Percentiles rank a stretch among this genome's conserved stretches.
phyloP scores from a whole-genome alignment of 306 rosid species.

The Delonix regia region DNA sequence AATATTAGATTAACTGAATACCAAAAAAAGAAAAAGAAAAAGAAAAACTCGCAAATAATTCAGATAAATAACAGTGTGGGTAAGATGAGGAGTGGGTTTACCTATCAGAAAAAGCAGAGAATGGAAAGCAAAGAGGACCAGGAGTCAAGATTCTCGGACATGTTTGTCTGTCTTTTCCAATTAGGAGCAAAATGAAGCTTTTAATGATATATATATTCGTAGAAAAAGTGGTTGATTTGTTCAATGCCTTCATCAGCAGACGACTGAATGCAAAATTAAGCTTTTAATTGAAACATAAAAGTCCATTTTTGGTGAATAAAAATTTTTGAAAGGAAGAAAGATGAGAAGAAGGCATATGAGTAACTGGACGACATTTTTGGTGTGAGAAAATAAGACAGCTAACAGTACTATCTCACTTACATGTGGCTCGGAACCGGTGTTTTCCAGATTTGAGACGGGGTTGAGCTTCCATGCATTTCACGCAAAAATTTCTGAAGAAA shows the following conservation, averaged over 20 bases:
- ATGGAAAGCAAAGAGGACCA: slow-evolving; percentile 32
- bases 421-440: slow-evolving; percentile 1
- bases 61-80: not conserved
- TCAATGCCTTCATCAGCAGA: not conserved
- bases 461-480: not conserved
- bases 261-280: slow-evolving; percentile 5
- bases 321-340: not conserved
- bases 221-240: not conserved
- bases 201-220: not conserved
- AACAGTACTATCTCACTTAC: not conserved
- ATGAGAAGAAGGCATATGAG: not conserved
- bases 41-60: not conserved
- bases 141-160: slow-evolving; percentile 32
- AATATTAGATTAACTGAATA: slow-evolving; percentile 1
- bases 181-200: not conserved
- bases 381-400: not conserved
- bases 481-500: too few species aligned
- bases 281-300: not conserved
- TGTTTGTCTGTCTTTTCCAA: slow-evolving; percentile 18
- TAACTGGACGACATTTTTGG: not conserved
- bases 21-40: not conserved
- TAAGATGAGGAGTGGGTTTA: slow-evolving; percentile 27
- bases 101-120: slow-evolving; percentile 47
- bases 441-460: not conserved
- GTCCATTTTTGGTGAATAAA: not conserved